Conservation (phyloP, 2,329 filamentous ascomycete genomes). For the Talaromyces sp. region DNA sequence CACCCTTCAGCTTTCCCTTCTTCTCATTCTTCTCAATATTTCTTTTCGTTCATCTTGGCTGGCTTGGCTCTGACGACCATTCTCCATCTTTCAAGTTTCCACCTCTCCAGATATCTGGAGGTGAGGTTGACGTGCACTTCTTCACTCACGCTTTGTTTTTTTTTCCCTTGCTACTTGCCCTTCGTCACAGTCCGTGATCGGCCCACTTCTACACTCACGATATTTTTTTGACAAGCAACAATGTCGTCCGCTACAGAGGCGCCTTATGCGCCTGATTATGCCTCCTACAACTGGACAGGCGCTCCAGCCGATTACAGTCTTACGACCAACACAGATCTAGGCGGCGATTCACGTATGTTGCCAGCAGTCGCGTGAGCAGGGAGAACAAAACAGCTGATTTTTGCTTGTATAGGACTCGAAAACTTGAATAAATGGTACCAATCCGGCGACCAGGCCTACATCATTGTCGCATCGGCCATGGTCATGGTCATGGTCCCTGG, state of each 20-base stretch:
- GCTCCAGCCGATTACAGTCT: slow-evolving; percentile 44
- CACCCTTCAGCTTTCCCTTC: background rate
- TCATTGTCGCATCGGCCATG: slow-evolving; percentile 85
- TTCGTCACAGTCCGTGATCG: background rate
- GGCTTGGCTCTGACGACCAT: background rate
- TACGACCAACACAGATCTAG: slow-evolving; percentile 58
- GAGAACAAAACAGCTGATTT: background rate
- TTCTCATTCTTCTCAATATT: background rate
- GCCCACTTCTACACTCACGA: background rate
- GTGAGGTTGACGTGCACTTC: background rate
- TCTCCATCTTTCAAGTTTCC: background rate
- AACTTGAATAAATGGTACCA: slow-evolving; percentile 97
- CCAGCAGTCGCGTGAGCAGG: background rate
- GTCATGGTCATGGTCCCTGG: slow-evolving; percentile 95
- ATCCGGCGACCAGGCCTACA: slow-evolving; percentile 89
- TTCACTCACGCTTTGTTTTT: background rate
- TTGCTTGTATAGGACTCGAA: slow-evolving; percentile 59
- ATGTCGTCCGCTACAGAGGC: slow-evolving; percentile 33
- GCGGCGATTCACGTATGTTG: slow-evolving; percentile 75
- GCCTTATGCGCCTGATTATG: slow-evolving; percentile 44
- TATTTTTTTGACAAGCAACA: slow-evolving; percentile 18
- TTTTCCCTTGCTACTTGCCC: slow-evolving; percentile 4
- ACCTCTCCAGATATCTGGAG: slow-evolving; percentile 8
- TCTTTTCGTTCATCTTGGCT: background rate
- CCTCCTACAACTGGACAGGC: slow-evolving; percentile 52